Evolutionary conservation across 164 flowering plant genomes (phyloP), one percentile per base, ranked within the genome.

Genomic region (Protea cynaroides): DNA sequence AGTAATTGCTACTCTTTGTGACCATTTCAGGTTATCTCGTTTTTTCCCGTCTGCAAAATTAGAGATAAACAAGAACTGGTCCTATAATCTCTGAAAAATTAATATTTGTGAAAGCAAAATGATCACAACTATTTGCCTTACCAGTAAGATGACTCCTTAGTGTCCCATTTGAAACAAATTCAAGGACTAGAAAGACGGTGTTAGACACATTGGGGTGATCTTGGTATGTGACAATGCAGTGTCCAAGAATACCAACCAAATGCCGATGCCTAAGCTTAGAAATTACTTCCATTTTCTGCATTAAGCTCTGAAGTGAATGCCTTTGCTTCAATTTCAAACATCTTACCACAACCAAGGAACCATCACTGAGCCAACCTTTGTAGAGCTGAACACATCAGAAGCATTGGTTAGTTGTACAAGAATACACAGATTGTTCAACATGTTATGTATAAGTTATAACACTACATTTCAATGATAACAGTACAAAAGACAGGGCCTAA

Each of bases 221-320:
- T 68, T 75, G 81, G 67, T 78, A 69, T 34, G 78, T 71, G 46
- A 77, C 83, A 13, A 80, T 70, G 71, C 96, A 87, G 77, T 93
- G 98, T 11, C 98, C 98, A 23, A 93, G 80, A 66, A 85, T 78
- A 70, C 98, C 84, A 67, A 88, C 92, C 68, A 93, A 68, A 72
- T 93, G 86, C 22, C 76, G 80, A 71, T 93, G 92, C 67, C 90
- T 79, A 12, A 93, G 78, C 74, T 87, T 84, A 3, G 94, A 81
- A 55, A 88, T 58, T 0, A 69, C 75, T 71, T 90, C 96, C 73
- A 81, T 72, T 53, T 84, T 76, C 63, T 83, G 88, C 64, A 60
- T 53, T 67, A 88, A 58, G 63, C 63, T 78, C 62, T 90, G 87
- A 37, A 81, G 58, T 25, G 84, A 68, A 70, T 74, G 75, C 71